These are phyloP conservation scores for Microdochium bolleyi DNA, from an alignment of 2,329 filamentous ascomycete species.

Conservation along the genomic window DNA sequence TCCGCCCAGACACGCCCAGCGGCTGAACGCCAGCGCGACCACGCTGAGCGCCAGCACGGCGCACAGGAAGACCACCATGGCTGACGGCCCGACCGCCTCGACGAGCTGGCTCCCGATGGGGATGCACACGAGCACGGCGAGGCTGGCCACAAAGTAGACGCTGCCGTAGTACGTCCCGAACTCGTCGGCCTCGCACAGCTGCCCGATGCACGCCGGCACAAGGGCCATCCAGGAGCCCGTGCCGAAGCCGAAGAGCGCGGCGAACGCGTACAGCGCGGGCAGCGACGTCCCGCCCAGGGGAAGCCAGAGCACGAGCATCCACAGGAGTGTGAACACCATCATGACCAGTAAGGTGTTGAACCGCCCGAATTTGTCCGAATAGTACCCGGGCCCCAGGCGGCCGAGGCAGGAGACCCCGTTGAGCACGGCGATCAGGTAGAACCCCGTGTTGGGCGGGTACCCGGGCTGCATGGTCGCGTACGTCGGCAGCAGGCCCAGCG, in stretches of 20 bases:
- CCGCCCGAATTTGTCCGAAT: slow-evolving; percentile 58
- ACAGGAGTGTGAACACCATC: slow-evolving; percentile 29
- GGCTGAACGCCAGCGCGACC: no score
- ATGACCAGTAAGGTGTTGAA: slow-evolving; percentile 61
- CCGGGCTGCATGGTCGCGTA: slow-evolving; percentile 23
- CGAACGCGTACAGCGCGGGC: slow-evolving; percentile 48
- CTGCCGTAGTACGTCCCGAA: slow-evolving; percentile 64
- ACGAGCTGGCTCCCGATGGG: no score
- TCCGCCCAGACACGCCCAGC: no score
- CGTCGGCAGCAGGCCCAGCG: slow-evolving; percentile 35
- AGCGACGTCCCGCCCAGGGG: slow-evolving; percentile 30
- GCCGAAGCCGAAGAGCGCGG: slow-evolving; percentile 57
- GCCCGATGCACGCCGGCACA: slow-evolving; percentile 62
- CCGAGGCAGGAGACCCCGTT: slow-evolving; percentile 61
- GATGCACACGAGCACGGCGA: no score
- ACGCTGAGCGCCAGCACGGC: no score
- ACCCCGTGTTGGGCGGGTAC: background rate
- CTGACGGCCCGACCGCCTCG: no score
- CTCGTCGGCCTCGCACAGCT: slow-evolving; percentile 58
- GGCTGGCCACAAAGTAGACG: slow-evolving; percentile 33
- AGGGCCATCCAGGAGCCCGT: slow-evolving; percentile 61
- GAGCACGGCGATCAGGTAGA: slow-evolving; percentile 50
- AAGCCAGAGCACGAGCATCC: slow-evolving; percentile 54
- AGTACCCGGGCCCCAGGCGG: slow-evolving; percentile 54
- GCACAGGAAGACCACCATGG: background rate